Evolutionary conservation across 2,329 filamentous ascomycete genomes (phyloP).

Genomic region (Endoconidiophora laricicola): DNA sequence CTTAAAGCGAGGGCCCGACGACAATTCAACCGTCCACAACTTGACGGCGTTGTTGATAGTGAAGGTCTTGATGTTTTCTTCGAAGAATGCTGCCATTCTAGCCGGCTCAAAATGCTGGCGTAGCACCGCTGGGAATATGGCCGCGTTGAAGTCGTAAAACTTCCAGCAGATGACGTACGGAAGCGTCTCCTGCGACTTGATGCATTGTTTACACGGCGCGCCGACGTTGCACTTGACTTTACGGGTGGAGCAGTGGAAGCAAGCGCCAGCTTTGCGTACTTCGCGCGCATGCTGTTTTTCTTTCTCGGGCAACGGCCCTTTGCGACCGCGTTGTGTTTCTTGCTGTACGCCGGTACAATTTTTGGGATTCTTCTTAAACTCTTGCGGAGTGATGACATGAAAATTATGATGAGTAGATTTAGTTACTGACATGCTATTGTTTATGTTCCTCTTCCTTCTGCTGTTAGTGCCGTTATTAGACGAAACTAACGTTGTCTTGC

Average conservation of each 20-base stretch:
- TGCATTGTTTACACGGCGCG: slow-evolving; percentile 39
- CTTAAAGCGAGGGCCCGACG: slow-evolving; percentile 28
- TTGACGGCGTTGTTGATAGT: slow-evolving; percentile 27
- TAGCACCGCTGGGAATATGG: slow-evolving; percentile 36
- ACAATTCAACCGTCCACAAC: slow-evolving; percentile 31
- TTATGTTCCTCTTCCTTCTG: too few species aligned
- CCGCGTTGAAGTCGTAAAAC: slow-evolving; percentile 36
- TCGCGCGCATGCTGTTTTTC: slow-evolving; percentile 37
- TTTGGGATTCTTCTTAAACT: too few species aligned
- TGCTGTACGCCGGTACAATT: too few species aligned
- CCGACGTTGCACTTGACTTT: slow-evolving; percentile 42
- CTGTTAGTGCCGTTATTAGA: too few species aligned
- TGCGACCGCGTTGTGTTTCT: slow-evolving; percentile 34
- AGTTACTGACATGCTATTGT: too few species aligned
- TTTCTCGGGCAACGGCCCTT: slow-evolving; percentile 37
- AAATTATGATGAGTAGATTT: too few species aligned
- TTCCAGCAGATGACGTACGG: slow-evolving; percentile 43
- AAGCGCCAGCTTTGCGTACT: slow-evolving; percentile 37
- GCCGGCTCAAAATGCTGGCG: slow-evolving; percentile 34
- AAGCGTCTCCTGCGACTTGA: slow-evolving; percentile 31
- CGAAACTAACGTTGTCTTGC: too few species aligned
- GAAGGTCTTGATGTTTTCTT: slow-evolving; percentile 32
- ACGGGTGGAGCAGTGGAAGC: slow-evolving; percentile 42
- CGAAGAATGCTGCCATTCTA: slow-evolving; percentile 30
- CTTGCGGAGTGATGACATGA: too few species aligned